Conservation (phyloP, 495 filamentous ascomycete genomes). For the Xylaria flabelliformis region DNA sequence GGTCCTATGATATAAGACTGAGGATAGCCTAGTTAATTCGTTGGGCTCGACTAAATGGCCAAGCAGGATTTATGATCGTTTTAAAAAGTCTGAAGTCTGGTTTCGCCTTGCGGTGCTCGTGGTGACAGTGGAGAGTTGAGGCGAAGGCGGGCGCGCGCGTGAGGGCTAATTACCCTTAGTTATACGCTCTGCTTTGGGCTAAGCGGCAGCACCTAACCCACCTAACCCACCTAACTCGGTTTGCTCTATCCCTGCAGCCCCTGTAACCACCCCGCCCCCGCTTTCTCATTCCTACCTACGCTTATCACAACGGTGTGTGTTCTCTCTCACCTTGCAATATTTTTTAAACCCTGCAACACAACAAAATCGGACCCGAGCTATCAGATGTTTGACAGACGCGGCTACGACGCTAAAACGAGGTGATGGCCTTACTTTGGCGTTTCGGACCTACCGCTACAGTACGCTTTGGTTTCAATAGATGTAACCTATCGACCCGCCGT, state of each 20-base stretch:
- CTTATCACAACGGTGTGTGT: background rate
- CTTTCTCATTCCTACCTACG: background rate
- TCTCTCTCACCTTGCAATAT: background rate
- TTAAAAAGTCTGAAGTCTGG: background rate
- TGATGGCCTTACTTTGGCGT: background rate
- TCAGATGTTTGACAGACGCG: background rate
- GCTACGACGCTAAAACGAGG: background rate
- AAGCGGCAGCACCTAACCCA: background rate
- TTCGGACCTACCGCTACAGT: background rate
- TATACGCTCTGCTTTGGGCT: background rate
- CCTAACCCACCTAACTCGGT: too few relatives aligned
- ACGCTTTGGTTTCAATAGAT: background rate
- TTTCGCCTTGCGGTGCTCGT: background rate
- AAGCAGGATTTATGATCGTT: background rate
- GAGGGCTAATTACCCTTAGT: background rate
- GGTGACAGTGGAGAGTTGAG: background rate
- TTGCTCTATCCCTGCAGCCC: background rate
- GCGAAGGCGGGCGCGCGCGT: background rate
- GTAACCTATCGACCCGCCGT: background rate
- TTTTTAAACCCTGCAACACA: background rate
- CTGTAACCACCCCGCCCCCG: background rate
- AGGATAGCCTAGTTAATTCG: background rate
- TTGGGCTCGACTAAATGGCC: background rate
- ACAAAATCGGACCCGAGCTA: background rate
- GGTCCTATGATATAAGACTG: background rate